Base-by-base conservation (phyloP, 2,329 filamentous ascomycete genomes). In the Nannizzia gypsea region DNA sequence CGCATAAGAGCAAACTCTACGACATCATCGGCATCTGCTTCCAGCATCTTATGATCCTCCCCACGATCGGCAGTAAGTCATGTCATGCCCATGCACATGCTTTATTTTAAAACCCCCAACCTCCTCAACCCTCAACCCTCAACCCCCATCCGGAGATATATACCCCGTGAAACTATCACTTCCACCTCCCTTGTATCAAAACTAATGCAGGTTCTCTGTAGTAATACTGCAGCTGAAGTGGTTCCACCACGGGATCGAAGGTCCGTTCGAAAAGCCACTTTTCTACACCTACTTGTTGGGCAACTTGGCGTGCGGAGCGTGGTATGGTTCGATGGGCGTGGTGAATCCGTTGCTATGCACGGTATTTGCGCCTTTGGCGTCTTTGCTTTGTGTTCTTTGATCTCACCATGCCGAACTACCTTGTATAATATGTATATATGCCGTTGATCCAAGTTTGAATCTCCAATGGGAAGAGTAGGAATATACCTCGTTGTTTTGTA, bases 21-120 rank as follows among this genome's bases (percentile, higher is more conserved):
- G 52, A 56, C 52, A 48, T 56, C 36, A 36, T 40, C 28, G 36
- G 52, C 28, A 56, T 56, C 17, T 56, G 52, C 52, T 56, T 56
- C 26, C 15, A 36, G 26, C 52, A 56, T n/a, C n/a, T 56, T 4
- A 40, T 34, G 28, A 22, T 56, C 26, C 28, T 40, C 28, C 52
- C 52, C 28, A 17, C 36, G 22, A n/a, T 56, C 9, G 36, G n/a
- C 15, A 56, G 52, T 56, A 56, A 36, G 52, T 56, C 17, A 20
- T 34, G 31, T 34, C 31, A 20, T 26, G 17, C 9, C 20, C 22
- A n/a, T n/a, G n/a, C n/a, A n/a, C n/a, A n/a, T n/a, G n/a, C n/a
- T n/a, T n/a, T n/a, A n/a, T n/a, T n/a, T n/a, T n/a, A n/a, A n/a
- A n/a, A n/a, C n/a, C n/a, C n/a, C n/a, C n/a, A n/a, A n/a, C n/a